A percentile compares a stretch with the other conserved stretches of the same genome.
phyloP scores from a whole-genome alignment of 495 filamentous ascomycete genomes.

The Lophiostoma macrostomum region DNA sequence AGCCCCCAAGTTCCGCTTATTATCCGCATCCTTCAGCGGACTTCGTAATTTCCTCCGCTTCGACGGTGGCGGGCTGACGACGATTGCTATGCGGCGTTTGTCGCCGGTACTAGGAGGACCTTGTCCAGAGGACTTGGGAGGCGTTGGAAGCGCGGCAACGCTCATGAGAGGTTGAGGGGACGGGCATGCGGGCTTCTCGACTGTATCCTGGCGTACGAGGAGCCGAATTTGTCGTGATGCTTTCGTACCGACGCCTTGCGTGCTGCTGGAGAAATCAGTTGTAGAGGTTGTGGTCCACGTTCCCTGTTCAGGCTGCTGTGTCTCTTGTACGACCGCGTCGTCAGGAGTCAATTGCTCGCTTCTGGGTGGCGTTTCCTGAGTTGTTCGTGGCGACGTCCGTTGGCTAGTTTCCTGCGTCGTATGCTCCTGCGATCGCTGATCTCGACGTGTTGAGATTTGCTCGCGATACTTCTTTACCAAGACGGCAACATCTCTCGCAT shows the following conservation, averaged over 20 bases:
- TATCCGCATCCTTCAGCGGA: constrained; percentile 13
- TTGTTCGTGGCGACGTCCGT: background rate
- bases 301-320: background rate
- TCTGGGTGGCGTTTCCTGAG: background rate
- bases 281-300: constrained; percentile 4
- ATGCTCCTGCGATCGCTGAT: background rate
- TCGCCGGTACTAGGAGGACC: background rate
- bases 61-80: constrained; percentile 6
- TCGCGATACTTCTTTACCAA: constrained; percentile 5
- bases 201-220: constrained; percentile 16
- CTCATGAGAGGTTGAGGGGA: background rate
- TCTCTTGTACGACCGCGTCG: constrained; percentile 13
- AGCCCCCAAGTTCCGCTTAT: constrained; percentile 1
- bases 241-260: constrained; percentile 7
- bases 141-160: background rate
- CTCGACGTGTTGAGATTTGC: constrained; percentile 1
- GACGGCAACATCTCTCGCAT: constrained; percentile 19
- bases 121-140: background rate
- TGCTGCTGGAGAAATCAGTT: constrained; percentile 11
- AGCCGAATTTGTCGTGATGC: constrained; percentile 11
- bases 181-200: background rate
- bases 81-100: background rate
- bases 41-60: constrained; percentile 14
- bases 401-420: constrained; percentile 22
- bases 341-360: background rate